phyloP scores from a whole-genome alignment of 768 basidiomycete species.

The Mrakia gelida region DNA sequence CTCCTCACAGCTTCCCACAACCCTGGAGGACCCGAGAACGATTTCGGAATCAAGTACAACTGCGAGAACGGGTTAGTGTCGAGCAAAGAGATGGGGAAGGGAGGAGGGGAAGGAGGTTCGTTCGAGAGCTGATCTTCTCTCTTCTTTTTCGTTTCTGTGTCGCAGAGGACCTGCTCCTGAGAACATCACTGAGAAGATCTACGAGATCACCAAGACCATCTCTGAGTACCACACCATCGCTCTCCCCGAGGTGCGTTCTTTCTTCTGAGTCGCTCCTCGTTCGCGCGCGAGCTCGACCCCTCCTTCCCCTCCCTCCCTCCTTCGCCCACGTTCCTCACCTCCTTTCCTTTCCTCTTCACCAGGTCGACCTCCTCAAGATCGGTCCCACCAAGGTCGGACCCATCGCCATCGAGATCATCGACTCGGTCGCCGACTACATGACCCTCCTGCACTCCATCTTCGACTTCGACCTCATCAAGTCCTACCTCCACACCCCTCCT shows the following conservation, averaged over 20 bases:
- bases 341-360: background rate
- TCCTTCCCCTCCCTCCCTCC: background rate
- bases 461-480: slow-evolving; percentile 86
- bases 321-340: background rate
- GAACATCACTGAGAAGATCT: slow-evolving; percentile 91
- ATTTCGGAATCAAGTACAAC: slow-evolving; percentile 99
- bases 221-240: slow-evolving; percentile 78
- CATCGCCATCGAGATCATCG: slow-evolving; percentile 79
- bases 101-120: background rate
- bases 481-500: slow-evolving; percentile 67
- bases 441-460: slow-evolving; percentile 80
- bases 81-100: too few species aligned
- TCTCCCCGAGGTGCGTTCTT: slow-evolving; percentile 60
- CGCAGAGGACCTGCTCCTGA: slow-evolving; percentile 82
- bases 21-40: slow-evolving; percentile 94
- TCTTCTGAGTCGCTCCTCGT: too few species aligned
- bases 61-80: slow-evolving; percentile 69
- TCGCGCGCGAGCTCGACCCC: background rate
- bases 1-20: slow-evolving; percentile 96
- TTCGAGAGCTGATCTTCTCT: background rate
- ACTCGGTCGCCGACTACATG: slow-evolving; percentile 87
- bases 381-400: slow-evolving; percentile 78
- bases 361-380: slow-evolving; percentile 80
- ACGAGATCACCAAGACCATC: slow-evolving; percentile 82
- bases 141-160: background rate